Conservation (phyloP, 2,329 filamentous ascomycete genomes). For the Fusarium sp. region DNA sequence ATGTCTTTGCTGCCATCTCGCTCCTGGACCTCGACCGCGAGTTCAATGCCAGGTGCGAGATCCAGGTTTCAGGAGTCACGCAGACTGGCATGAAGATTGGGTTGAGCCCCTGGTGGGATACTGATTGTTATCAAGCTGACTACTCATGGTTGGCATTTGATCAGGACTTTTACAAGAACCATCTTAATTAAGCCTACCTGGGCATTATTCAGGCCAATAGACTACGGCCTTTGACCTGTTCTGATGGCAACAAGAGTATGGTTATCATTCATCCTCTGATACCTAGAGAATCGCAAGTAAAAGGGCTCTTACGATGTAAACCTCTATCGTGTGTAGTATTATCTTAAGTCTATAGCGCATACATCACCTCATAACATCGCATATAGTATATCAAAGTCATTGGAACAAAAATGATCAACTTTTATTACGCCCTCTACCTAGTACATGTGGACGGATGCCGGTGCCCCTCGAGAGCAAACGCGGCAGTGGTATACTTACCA, state of each 20-base stretch:
- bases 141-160: background rate
- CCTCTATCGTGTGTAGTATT: too few relatives aligned
- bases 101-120: background rate
- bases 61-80: too few relatives aligned
- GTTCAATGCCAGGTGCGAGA: too few relatives aligned
- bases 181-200: background rate
- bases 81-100: too few relatives aligned
- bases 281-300: too few relatives aligned
- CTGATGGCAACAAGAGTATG: too few relatives aligned
- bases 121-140: background rate
- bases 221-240: too few relatives aligned
- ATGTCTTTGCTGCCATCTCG: too few relatives aligned
- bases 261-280: too few relatives aligned
- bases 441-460: slow-evolving; percentile 28
- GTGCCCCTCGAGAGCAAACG: slow-evolving; percentile 38
- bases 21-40: too few relatives aligned
- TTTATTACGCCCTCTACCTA: slow-evolving; percentile 44
- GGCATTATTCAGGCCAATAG: too few relatives aligned
- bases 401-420: slow-evolving; percentile 36
- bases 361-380: background rate
- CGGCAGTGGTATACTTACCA: slow-evolving; percentile 44
- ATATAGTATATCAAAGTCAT: background rate
- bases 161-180: background rate
- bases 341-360: background rate
- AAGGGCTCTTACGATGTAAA: too few relatives aligned